Percentiles rank a stretch among this genome's conserved stretches.
These are phyloP conservation scores for Cudoniella acicularis DNA, from an alignment of 495 filamentous ascomycete species.

Conservation along the genomic window DNA sequence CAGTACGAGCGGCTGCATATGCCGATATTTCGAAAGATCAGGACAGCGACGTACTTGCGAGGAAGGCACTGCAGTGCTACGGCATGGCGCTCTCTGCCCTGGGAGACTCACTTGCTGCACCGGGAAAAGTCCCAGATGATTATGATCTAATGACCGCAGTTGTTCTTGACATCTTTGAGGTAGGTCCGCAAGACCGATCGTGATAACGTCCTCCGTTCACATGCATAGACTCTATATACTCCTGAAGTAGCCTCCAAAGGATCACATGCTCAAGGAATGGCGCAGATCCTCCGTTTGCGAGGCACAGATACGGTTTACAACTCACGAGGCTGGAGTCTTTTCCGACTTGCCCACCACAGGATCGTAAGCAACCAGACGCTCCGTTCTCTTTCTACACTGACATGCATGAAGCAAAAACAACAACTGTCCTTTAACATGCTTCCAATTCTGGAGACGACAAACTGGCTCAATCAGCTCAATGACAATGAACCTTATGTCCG, in stretches of 20 bases:
- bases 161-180: conserved; percentile 35
- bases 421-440: conserved; percentile 25
- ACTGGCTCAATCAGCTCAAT: conserved; percentile 25
- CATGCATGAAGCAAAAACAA: conserved; percentile 26
- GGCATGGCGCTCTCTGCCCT: conserved; percentile 31
- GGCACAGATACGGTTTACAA: conserved; percentile 26
- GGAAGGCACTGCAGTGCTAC: conserved; percentile 30
- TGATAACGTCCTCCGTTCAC: conserved; percentile 1
- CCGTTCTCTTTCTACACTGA: neutral
- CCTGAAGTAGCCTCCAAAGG: conserved; percentile 15
- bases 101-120: conserved; percentile 20
- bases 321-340: conserved; percentile 31
- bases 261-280: conserved; percentile 34
- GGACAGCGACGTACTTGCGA: conserved; percentile 14
- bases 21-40: conserved; percentile 27
- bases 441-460: conserved; percentile 21
- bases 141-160: conserved; percentile 35
- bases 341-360: conserved; percentile 32
- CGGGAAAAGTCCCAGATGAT: conserved; percentile 28
- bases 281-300: conserved; percentile 32
- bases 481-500: conserved; percentile 21
- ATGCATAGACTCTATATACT: conserved; percentile 25
- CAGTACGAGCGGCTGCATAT: conserved; percentile 31
- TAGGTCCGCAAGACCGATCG: neutral
- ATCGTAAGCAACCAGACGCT: conserved; percentile 19